Evolutionary conservation across 371 early-diverging fungal genomes (phyloP).

Genomic region (Apophysomyces elegans): DNA sequence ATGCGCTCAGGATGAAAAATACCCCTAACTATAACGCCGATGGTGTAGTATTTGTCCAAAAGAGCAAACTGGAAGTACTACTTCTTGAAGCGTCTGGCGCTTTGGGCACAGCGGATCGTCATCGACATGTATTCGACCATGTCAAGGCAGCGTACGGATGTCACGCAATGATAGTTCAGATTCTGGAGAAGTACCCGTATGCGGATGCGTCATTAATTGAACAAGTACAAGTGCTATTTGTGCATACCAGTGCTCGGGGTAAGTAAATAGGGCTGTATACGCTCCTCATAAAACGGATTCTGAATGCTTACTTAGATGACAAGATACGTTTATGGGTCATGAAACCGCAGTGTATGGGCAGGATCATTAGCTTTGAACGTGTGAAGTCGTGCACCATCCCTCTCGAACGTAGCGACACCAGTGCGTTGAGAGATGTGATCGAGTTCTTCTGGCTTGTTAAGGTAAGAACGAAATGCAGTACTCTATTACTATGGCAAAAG

Average conservation of each 20-base stretch:
- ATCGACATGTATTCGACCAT: constrained; percentile 13
- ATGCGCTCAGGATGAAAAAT: not conserved
- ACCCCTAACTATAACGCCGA: constrained; percentile 12
- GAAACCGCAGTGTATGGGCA: not conserved
- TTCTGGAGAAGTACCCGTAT: constrained; percentile 14
- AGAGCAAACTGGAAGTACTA: constrained; percentile 8
- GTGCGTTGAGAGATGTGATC: not conserved
- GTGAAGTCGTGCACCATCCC: not conserved
- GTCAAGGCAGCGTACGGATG: constrained; percentile 19
- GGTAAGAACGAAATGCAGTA: not conserved
- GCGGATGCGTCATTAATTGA: constrained; percentile 5
- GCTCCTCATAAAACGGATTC: not conserved
- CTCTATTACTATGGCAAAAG: not conserved
- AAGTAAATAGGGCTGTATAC: not conserved
- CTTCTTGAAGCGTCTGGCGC: constrained; percentile 15
- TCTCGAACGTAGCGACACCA: not conserved
- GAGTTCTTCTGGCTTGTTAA: not conserved
- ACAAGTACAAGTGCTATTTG: constrained; percentile 9
- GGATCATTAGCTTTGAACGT: not conserved
- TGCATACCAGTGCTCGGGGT: constrained; percentile 16
- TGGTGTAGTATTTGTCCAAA: constrained; percentile 10
- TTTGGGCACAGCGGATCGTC: constrained; percentile 5
- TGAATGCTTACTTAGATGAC: not conserved
- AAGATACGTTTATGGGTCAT: not conserved
- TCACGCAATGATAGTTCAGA: constrained; percentile 9